These are phyloP conservation scores for Phytophthora parvispora DNA, from an alignment of 352 stramenopile species.

Conservation along the genomic window DNA sequence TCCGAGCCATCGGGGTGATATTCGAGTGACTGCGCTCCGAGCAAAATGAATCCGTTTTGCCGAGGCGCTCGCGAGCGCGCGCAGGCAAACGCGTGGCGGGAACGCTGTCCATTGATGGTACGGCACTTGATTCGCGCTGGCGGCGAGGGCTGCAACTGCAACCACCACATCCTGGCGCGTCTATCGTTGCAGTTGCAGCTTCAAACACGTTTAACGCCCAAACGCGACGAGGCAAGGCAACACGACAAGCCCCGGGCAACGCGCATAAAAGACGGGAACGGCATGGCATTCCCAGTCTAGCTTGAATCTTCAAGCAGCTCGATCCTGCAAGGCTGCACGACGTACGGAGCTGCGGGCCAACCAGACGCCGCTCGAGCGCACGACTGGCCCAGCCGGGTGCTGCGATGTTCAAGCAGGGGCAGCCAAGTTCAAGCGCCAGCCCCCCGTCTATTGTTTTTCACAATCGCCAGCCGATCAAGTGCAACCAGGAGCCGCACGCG, in stretches of 20 bases:
- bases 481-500: conserved; percentile 30
- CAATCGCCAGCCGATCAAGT: conserved; percentile 18
- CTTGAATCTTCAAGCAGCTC: conserved; percentile 31
- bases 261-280: conserved; percentile 1
- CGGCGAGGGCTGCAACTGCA: conserved; percentile 26
- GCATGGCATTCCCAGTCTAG: neutral
- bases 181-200: conserved; percentile 40
- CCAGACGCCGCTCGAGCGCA: conserved; percentile 8
- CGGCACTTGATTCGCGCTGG: conserved; percentile 1
- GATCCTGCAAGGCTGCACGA: conserved; percentile 15
- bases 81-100: conserved; percentile 14
- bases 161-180: conserved; percentile 32
- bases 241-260: conserved; percentile 9
- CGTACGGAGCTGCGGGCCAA: conserved; percentile 20
- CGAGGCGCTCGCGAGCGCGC: neutral
- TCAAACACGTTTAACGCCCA: conserved; percentile 32
- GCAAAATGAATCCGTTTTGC: neutral
- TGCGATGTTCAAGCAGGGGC: conserved; percentile 20
- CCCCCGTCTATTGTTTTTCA: conserved; percentile 40
- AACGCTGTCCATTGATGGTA: neutral
- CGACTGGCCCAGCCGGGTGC: conserved; percentile 18
- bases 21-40: neutral
- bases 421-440: conserved; percentile 30
- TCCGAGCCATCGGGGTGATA: neutral
- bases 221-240: conserved; percentile 34